Evolutionary conservation across 2,329 filamentous ascomycete genomes (phyloP).

Genomic region (Onygenales sp.): DNA sequence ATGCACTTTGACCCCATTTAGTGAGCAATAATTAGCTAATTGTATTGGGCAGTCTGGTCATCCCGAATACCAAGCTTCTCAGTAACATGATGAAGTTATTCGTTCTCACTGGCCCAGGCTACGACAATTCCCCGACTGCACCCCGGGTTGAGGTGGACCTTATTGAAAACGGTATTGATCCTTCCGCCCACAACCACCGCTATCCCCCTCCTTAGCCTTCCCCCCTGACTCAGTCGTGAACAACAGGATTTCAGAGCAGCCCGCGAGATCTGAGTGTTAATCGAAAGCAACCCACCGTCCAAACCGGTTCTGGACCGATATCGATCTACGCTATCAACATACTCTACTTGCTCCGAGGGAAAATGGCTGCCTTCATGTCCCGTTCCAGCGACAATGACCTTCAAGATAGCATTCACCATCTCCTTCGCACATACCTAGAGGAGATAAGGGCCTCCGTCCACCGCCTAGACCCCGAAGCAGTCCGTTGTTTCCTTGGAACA

Average conservation of each 20-base stretch:
- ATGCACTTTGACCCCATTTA: background rate
- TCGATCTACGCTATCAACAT: background rate
- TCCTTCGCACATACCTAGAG: background rate
- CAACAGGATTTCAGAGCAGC: slow-evolving; percentile 4
- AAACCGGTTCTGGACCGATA: background rate
- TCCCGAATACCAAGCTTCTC: background rate
- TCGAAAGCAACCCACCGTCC: background rate
- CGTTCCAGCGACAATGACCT: background rate
- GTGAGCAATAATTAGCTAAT: no score
- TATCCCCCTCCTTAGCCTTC: background rate
- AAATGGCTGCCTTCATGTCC: slow-evolving; percentile 3
- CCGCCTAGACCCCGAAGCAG: background rate
- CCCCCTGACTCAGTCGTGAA: background rate
- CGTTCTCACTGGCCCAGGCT: slow-evolving; percentile 3
- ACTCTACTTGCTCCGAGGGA: slow-evolving; percentile 4
- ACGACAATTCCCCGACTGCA: background rate
- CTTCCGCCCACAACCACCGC: no score
- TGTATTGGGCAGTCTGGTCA: background rate
- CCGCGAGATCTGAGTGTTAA: slow-evolving; percentile 2
- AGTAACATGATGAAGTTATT: slow-evolving; percentile 1
- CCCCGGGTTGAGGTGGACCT: slow-evolving; percentile 3
- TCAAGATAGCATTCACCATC: background rate
- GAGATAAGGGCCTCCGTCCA: background rate
- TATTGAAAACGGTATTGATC: background rate
- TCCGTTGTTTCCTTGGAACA: background rate